Percentiles rank a stretch among this genome's conserved stretches.
Conservation (phyloP, 805 yeast species). For the Zygosaccharomyces gambellarensis region DNA sequence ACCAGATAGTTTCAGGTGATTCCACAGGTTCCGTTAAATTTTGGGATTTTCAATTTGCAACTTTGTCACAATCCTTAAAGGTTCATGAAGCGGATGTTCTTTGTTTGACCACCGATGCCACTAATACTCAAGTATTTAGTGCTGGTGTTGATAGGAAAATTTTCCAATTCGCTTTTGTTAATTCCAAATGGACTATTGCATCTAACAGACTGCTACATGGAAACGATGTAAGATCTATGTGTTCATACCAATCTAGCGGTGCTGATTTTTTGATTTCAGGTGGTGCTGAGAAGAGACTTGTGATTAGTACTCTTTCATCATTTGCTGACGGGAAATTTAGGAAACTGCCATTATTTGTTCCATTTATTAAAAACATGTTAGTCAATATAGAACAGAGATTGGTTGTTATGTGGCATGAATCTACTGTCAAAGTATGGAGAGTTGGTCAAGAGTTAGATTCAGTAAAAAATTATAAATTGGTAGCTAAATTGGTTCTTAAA, state of each 20-base stretch:
- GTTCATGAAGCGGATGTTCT: conserved; percentile 90
- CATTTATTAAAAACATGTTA: conserved; percentile 49
- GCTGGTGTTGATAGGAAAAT: conserved; percentile 95
- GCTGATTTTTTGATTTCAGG: conserved; percentile 71
- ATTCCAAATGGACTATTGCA: conserved; percentile 65
- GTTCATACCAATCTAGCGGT: conserved; percentile 63
- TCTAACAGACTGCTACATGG: conserved; percentile 78
- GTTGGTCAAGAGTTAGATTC: conserved; percentile 36
- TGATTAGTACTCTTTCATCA: conserved; percentile 55
- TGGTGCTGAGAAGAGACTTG: conserved; percentile 71
- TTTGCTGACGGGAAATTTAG: conserved; percentile 68
- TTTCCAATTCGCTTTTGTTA: conserved; percentile 47
- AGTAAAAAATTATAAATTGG: conserved; percentile 42
- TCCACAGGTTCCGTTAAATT: conserved; percentile 90
- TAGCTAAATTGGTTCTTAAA: conserved; percentile 57
- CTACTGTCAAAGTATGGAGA: conserved; percentile 75
- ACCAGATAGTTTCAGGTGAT: conserved; percentile 90
- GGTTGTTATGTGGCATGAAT: conserved; percentile 77
- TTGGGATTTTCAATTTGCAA: conserved; percentile 80
- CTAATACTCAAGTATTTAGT: conserved; percentile 64
- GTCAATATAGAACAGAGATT: conserved; percentile 46
- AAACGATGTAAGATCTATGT: conserved; percentile 76
- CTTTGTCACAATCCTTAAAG: conserved; percentile 74
- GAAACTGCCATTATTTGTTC: conserved; percentile 59
- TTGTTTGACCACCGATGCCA: conserved; percentile 56